phyloP scores from a whole-genome alignment of 73 alveolate genomes.

The Paramecium tetraurelia region DNA sequence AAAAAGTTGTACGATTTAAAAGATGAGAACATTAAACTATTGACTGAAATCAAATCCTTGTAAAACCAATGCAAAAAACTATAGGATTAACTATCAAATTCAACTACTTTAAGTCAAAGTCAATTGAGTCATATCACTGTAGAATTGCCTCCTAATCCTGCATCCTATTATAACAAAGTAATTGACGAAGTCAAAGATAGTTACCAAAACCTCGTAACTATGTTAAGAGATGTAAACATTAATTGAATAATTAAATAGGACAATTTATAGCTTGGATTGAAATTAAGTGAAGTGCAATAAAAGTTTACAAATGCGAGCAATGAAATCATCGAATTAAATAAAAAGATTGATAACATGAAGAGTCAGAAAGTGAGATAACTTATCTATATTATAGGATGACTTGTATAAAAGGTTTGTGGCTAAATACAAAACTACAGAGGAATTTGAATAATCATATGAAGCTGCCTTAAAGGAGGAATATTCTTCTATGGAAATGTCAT shows the following conservation, averaged over 20 bases:
- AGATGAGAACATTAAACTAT: background rate
- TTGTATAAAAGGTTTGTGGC: background rate
- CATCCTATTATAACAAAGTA: background rate
- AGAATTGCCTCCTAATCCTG: background rate
- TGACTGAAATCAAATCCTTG: background rate
- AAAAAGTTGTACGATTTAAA: background rate
- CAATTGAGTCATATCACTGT: background rate
- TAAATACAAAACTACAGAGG: background rate
- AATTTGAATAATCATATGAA: background rate
- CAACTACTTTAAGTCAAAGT: background rate
- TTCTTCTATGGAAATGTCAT: background rate
- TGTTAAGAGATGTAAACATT: background rate
- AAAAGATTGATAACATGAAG: background rate
- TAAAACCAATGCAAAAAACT: background rate
- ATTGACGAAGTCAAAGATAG: conserved; percentile 32
- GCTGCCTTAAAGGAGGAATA: conserved; percentile 10
- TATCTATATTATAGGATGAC: background rate
- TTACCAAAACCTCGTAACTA: background rate
- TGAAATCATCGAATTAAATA: background rate
- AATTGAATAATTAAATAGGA: background rate
- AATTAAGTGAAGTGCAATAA: background rate
- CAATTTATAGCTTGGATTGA: background rate
- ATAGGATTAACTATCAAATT: background rate
- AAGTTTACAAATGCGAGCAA: background rate
- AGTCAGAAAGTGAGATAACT: background rate